These are phyloP conservation scores for Bromus sterilis DNA, from an alignment of 176 grass and related monocot species.

Conservation along the genomic window DNA sequence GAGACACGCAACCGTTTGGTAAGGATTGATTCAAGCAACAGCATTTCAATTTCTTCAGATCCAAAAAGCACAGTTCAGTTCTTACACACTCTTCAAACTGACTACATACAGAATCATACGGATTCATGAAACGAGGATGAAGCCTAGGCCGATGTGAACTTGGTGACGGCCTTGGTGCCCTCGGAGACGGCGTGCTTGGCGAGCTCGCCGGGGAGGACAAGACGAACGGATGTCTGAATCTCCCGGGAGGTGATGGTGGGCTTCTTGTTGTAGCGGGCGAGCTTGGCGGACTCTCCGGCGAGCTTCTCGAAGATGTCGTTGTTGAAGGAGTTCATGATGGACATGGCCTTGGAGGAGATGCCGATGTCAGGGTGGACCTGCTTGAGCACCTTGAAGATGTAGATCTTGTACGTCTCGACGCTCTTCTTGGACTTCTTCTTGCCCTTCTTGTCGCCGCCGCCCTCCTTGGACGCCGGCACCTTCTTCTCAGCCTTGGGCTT, in stretches of 20 bases:
- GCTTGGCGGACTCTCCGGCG: constrained; percentile 22
- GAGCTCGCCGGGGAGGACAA: constrained; percentile 61
- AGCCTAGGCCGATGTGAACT: constrained; percentile 30
- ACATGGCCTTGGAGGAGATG: constrained; percentile 94
- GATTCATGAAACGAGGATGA: not conserved
- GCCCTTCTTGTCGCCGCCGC: constrained; percentile 2
- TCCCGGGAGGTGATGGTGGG: constrained; percentile 50
- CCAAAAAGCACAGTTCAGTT: not conserved
- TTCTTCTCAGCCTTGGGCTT: too few species aligned
- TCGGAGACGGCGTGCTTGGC: constrained; percentile 46
- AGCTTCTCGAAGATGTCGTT: constrained; percentile 93
- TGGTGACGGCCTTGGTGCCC: constrained; percentile 59
- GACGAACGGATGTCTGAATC: constrained; percentile 61
- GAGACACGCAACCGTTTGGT: too few species aligned
- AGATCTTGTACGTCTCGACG: constrained; percentile 91
- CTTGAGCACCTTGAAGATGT: constrained; percentile 96
- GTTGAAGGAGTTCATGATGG: constrained; percentile 95
- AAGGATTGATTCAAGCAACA: too few species aligned
- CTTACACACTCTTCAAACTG: not conserved
- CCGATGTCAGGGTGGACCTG: constrained; percentile 87
- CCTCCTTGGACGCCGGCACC: not conserved
- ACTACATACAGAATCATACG: not conserved
- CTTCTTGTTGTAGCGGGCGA: constrained; percentile 61
- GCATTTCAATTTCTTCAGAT: not conserved
- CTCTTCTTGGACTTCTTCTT: constrained; percentile 50